Evolutionary conservation across 129 eudicot species (phyloP).

Genomic region (Heracleum sosnowskyi): DNA sequence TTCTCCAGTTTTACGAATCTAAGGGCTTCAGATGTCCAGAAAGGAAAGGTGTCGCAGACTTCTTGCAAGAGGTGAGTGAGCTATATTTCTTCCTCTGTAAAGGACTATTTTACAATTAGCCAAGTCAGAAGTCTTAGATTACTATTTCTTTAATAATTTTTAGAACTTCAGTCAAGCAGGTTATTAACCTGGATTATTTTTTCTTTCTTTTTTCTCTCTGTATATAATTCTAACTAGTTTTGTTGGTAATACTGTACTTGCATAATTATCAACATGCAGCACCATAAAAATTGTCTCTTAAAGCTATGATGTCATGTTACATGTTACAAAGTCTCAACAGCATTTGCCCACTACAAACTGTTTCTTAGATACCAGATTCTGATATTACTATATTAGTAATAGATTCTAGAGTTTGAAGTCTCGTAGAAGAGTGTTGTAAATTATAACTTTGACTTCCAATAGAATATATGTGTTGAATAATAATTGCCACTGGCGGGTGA

Average conservation of each 20-base stretch:
- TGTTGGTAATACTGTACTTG: not conserved
- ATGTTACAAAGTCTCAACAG: not conserved
- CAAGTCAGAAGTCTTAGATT: not conserved
- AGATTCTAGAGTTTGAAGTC: not conserved
- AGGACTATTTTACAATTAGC: not conserved
- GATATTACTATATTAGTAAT: not conserved
- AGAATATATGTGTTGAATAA: too few species aligned
- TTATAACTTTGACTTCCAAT: not conserved
- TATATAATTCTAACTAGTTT: not conserved
- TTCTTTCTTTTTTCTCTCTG: not conserved
- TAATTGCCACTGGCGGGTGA: too few species aligned
- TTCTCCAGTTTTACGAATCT: too few species aligned
- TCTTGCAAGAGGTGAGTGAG: too few species aligned
- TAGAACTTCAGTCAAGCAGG: not conserved
- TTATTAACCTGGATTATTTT: not conserved
- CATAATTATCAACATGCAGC: too few species aligned
- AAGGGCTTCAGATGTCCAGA: too few species aligned
- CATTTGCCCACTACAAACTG: not conserved
- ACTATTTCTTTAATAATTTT: not conserved
- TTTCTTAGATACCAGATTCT: not conserved
- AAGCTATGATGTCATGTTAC: not conserved
- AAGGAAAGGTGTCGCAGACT: too few species aligned
- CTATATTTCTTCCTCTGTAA: not conserved
- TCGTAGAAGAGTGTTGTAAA: not conserved
- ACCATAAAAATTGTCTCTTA: not conserved